phyloP scores from a whole-genome alignment of 148 eudicot genomes.

The Rhododendron vialii region DNA sequence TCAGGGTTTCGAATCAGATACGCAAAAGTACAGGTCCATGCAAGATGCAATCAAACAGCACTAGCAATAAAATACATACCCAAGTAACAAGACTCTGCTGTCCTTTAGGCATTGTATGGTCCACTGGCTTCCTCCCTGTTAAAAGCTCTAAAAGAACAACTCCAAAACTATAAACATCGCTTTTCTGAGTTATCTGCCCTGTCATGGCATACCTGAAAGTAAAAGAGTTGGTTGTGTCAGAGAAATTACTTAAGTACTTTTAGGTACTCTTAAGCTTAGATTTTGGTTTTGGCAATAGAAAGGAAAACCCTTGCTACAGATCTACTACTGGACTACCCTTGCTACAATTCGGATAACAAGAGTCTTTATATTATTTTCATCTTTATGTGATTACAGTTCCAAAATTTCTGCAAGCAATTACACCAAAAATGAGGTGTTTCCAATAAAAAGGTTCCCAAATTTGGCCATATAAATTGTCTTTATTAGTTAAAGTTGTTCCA shows the following conservation, averaged over 20 bases:
- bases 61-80: slow-evolving; percentile 32
- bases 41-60: not conserved
- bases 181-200: slow-evolving; percentile 91
- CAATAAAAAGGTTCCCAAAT: not conserved
- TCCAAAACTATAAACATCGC: slow-evolving; percentile 96
- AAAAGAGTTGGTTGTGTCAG: not conserved
- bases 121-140: slow-evolving; percentile 94
- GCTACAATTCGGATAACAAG: no score
- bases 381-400: no score
- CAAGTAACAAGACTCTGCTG: slow-evolving; percentile 96
- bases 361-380: no score
- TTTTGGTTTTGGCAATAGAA: not conserved
- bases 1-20: not conserved
- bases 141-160: slow-evolving; percentile 91
- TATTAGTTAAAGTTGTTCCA: no score
- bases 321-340: not conserved
- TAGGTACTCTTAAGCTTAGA: not conserved
- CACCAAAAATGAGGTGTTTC: no score
- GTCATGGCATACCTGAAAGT: slow-evolving; percentile 88
- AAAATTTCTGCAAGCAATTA: no score
- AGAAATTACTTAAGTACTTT: not conserved
- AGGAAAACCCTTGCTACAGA: not conserved
- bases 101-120: slow-evolving; percentile 95
- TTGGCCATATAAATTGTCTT: no score
- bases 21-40: not conserved